These are phyloP conservation scores for Posidonia australis DNA, from an alignment of 106 monocot genomes.

Conservation along the genomic window DNA sequence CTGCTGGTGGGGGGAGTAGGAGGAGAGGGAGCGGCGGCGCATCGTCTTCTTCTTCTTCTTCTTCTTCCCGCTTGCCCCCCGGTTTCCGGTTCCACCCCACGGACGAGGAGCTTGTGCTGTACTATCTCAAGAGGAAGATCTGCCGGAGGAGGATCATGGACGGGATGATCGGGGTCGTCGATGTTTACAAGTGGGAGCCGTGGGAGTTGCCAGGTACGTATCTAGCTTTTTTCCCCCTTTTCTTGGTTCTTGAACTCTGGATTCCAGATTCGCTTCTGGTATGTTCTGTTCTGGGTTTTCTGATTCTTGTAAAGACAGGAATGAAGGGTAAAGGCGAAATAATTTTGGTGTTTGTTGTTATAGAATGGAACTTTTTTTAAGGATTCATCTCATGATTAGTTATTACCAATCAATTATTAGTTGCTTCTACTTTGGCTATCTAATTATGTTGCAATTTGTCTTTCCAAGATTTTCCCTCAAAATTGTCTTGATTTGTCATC, in stretches of 20 bases:
- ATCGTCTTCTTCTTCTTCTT: not conserved
- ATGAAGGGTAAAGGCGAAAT: no score
- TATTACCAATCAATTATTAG: no score
- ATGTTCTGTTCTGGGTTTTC: not conserved
- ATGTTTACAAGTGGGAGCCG: slow-evolving; percentile 92
- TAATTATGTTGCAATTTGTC: no score
- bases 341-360: no score
- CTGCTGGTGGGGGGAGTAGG: not conserved
- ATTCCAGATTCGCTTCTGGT: not conserved
- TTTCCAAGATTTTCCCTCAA: no score
- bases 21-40: not conserved
- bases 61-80: slow-evolving; percentile 40
- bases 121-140: slow-evolving; percentile 91
- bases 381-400: no score
- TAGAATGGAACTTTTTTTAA: no score
- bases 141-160: slow-evolving; percentile 32
- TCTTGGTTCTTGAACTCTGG: not conserved
- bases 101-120: slow-evolving; percentile 91
- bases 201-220: slow-evolving; percentile 71
- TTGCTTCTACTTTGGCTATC: no score
- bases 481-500: no score
- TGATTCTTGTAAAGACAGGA: not conserved
- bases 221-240: not conserved
- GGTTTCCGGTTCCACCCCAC: slow-evolving; percentile 97
- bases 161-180: slow-evolving; percentile 55